A percentile compares a stretch with the other conserved stretches of the same genome.
Conservation (phyloP, 768 basidiomycete genomes). For the Strobilomyces confusus region DNA sequence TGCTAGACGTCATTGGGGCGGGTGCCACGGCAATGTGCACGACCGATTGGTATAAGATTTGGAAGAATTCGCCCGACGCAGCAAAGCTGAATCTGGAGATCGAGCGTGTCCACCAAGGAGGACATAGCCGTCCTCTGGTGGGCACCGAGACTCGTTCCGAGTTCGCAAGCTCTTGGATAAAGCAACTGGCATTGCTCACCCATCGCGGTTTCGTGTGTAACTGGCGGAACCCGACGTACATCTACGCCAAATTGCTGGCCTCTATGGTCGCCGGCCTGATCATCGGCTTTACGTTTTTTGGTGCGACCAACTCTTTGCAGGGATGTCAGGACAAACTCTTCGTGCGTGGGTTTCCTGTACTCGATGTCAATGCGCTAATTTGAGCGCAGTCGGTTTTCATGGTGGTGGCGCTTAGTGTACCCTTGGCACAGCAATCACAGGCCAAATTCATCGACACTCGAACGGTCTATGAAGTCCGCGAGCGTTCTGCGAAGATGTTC, state of each 20-base stretch:
- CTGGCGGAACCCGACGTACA: conserved; percentile 39
- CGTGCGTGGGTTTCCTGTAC: conserved; percentile 18
- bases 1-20: conserved; percentile 54
- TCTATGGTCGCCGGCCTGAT: conserved; percentile 34
- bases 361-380: not conserved
- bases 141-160: conserved; percentile 23
- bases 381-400: not conserved
- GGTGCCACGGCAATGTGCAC: conserved; percentile 44
- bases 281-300: conserved; percentile 43
- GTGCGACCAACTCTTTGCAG: conserved; percentile 33
- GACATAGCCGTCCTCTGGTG: conserved; percentile 22
- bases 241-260: conserved; percentile 37
- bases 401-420: not conserved
- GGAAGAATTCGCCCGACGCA: conserved; percentile 30
- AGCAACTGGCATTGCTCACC: conserved; percentile 27
- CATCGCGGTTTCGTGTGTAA: conserved; percentile 25
- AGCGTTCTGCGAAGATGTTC: conserved; percentile 32
- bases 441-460: not conserved
- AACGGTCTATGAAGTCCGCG: not conserved
- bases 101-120: conserved; percentile 39
- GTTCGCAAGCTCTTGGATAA: conserved; percentile 38
- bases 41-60: conserved; percentile 48
- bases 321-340: conserved; percentile 43
- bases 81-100: conserved; percentile 37
- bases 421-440: not conserved